Conservation (phyloP, 371 early-diverging fungal species). For the Mucor mucedo region DNA sequence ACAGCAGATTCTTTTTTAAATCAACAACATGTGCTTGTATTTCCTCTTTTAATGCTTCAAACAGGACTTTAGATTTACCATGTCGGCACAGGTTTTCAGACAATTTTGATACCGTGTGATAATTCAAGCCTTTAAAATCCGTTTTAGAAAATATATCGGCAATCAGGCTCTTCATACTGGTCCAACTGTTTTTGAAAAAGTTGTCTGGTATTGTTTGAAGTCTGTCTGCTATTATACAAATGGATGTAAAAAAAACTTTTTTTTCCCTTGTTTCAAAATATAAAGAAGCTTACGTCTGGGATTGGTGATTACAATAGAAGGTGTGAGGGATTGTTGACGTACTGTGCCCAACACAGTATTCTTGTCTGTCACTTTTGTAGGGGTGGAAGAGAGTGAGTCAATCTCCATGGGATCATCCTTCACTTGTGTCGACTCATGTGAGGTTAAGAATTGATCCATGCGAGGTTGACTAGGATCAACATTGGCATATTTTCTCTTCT, state of each 20-base stretch:
- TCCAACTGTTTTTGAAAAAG: conserved; percentile 47
- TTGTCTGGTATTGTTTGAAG: too few species aligned
- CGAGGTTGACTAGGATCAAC: conserved; percentile 15
- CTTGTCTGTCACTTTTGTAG: conserved; percentile 14
- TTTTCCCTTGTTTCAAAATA: conserved; percentile 30
- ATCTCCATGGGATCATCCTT: conserved; percentile 23
- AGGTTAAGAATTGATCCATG: conserved; percentile 18
- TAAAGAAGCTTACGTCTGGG: conserved; percentile 58
- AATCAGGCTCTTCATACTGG: conserved; percentile 64
- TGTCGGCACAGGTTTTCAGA: conserved; percentile 84
- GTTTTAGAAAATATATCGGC: conserved; percentile 31
- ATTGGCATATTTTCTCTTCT: too few species aligned
- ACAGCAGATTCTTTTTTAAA: not conserved
- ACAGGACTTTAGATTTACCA: conserved; percentile 69
- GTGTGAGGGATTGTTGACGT: conserved; percentile 14
- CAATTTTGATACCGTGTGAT: conserved; percentile 27
- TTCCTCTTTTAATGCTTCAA: conserved; percentile 62
- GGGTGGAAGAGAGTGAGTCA: not conserved
- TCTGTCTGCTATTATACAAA: too few species aligned
- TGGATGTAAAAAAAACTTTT: not conserved
- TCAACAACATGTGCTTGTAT: conserved; percentile 40
- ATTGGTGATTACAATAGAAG: conserved; percentile 65
- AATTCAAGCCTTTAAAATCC: not conserved
- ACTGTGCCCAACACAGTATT: not conserved
- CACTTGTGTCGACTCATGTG: too few species aligned